A percentile compares a stretch with the other conserved stretches of the same genome.
Evolutionary conservation across 495 filamentous ascomycete genomes (phyloP).

Genomic region (Echria macrotheca): DNA sequence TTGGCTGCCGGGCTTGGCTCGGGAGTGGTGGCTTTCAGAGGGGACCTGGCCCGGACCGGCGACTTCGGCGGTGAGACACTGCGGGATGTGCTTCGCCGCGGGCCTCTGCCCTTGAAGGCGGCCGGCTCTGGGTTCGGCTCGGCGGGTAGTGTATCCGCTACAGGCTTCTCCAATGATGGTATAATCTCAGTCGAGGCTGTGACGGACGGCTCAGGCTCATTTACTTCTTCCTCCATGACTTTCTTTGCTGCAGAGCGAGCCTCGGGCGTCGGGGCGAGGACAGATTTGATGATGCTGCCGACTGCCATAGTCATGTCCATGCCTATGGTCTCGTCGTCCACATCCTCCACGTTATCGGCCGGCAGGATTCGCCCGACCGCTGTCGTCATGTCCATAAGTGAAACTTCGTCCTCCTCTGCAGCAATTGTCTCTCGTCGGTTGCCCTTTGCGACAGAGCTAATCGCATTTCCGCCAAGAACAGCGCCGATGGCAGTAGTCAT

Average conservation of each 20-base stretch:
- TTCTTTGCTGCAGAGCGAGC: slow-evolving; percentile 48
- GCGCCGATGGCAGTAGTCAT: slow-evolving; percentile 69
- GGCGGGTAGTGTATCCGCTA: slow-evolving; percentile 39
- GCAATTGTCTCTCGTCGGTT: slow-evolving; percentile 25
- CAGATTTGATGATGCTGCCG: slow-evolving; percentile 47
- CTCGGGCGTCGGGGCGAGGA: slow-evolving; percentile 22
- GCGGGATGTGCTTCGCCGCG: slow-evolving; percentile 42
- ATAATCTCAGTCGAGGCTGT: slow-evolving; percentile 38
- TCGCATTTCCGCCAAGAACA: slow-evolving; percentile 43
- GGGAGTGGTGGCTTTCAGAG: too few relatives aligned
- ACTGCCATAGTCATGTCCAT: slow-evolving; percentile 58
- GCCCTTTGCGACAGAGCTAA: slow-evolving; percentile 16
- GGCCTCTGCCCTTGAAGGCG: slow-evolving; percentile 47
- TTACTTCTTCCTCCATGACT: slow-evolving; percentile 55
- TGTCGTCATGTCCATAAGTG: slow-evolving; percentile 65
- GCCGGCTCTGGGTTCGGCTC: slow-evolving; percentile 55
- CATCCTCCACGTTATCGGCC: slow-evolving; percentile 33
- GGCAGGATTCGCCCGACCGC: slow-evolving; percentile 63
- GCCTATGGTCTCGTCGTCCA: slow-evolving; percentile 46
- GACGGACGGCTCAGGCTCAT: slow-evolving; percentile 51
- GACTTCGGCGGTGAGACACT: slow-evolving; percentile 3
- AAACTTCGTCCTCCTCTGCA: slow-evolving; percentile 23
- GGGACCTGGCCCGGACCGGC: background rate
- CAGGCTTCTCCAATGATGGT: slow-evolving; percentile 21
- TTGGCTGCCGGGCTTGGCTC: slow-evolving; percentile 5